Base-by-base conservation (phyloP, 768 basidiomycete genomes). In the Sarcomyxa edulis region DNA sequence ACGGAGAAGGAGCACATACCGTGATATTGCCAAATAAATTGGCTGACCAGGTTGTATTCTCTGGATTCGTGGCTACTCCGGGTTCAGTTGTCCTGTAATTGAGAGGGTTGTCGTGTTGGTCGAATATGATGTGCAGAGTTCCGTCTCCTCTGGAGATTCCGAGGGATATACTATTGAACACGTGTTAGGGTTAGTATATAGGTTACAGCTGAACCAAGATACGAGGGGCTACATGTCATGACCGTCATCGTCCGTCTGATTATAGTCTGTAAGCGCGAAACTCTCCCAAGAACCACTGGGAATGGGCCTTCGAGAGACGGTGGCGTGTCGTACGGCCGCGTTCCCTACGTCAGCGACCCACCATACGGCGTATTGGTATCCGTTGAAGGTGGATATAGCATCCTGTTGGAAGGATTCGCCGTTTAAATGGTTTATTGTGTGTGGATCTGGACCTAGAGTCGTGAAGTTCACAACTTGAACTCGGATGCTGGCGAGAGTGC, bases 361-460 rank as follows among this genome's bases (percentile, higher is more conserved):
- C 24, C 53, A 55, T 2, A 54, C 61, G n/a, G 59, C 60, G 28
- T 63, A 62, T 40, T 65, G 62, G 32, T 53, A 60, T 1, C 60
- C 59, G n/a, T 58, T 54, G 47, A 60, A 61, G 0, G 61, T 59
- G 4, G 51, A 52, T 3, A 61, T 34, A 2, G 56, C 48, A 36
- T 66, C 60, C 39, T 63, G 60, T 40, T 64, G 61, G 36, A 60
- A 64, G 9, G 61, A 59, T 43, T 64, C 62, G 3, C 60, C 62
- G 26, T 62, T 62, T 20, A 64, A 49, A 16, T 58, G 39, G 37
- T 66, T 61, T 3, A 56, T 54, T 2, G 61, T 62, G 37, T 51
- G 52, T 4, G 64, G 60, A 44, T 63, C 60, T 6, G 43, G 44
- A 7, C 59, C 58, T 6, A 62, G 48, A 1, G 51, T 48, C 6